Evolutionary conservation across 768 basidiomycete genomes (phyloP).

Genomic region (Chalciporus chontae): DNA sequence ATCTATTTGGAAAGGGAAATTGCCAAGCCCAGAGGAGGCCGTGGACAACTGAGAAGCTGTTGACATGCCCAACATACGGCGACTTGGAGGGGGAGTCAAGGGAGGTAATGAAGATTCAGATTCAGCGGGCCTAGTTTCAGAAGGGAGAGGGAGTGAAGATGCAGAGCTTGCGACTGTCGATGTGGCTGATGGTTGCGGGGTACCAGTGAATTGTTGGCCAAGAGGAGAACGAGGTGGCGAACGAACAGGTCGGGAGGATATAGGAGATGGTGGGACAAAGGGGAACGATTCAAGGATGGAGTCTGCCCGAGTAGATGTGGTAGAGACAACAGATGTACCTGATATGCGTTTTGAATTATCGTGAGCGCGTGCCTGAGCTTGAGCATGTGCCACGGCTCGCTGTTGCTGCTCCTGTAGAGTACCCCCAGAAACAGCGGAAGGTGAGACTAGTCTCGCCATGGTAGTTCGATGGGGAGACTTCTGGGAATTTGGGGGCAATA

Average conservation of each 20-base stretch:
- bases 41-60: conserved; percentile 76
- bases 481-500: conserved; percentile 36
- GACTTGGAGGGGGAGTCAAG: conserved; percentile 48
- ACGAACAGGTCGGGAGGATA: conserved; percentile 74
- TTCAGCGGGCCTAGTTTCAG: conserved; percentile 21
- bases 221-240: conserved; percentile 75
- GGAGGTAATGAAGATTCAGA: conserved; percentile 34
- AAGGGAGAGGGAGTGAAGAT: not conserved
- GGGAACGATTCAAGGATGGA: conserved; percentile 86
- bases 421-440: conserved; percentile 31
- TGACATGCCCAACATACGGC: conserved; percentile 66
- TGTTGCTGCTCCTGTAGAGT: conserved; percentile 66
- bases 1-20: conserved; percentile 86
- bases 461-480: conserved; percentile 55
- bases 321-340: conserved; percentile 62
- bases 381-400: conserved; percentile 55
- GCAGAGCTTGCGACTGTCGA: not conserved
- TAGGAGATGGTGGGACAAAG: conserved; percentile 86
- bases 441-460: conserved; percentile 58
- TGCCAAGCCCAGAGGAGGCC: conserved; percentile 74
- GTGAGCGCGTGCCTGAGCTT: conserved; percentile 56
- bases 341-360: conserved; percentile 51
- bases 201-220: conserved; percentile 50
- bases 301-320: conserved; percentile 70
- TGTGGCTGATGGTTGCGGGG: conserved; percentile 10